phyloP scores from a whole-genome alignment of 1,284 basidiomycete genomes.

The Hypsizygus ulmarius region DNA sequence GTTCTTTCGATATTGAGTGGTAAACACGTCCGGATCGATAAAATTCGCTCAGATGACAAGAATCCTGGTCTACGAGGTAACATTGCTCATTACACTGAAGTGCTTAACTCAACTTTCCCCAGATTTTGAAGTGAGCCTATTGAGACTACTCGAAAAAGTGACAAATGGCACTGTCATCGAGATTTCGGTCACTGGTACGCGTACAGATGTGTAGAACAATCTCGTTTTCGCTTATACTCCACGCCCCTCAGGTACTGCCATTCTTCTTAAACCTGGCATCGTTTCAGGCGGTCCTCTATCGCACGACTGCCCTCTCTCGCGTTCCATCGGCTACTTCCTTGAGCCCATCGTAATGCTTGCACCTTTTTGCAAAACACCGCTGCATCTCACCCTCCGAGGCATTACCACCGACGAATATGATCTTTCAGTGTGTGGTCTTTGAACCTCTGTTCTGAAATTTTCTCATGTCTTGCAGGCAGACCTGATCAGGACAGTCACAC shows the following conservation, averaged over 20 bases:
- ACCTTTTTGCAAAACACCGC: constrained; percentile 89
- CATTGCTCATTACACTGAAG: constrained; percentile 15
- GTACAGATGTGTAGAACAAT: not conserved
- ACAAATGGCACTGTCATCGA: constrained; percentile 97
- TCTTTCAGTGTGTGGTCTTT: constrained; percentile 64
- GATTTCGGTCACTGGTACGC: constrained; percentile 90
- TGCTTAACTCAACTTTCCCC: constrained; percentile 1
- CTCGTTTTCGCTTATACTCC: constrained; percentile 2
- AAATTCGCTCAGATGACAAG: constrained; percentile 88
- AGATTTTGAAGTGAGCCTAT: constrained; percentile 93
- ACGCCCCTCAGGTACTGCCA: constrained; percentile 68
- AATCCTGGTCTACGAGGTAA: constrained; percentile 89
- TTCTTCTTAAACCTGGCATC: constrained; percentile 90
- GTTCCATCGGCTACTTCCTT: constrained; percentile 92
- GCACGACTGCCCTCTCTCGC: constrained; percentile 86
- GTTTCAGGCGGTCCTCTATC: constrained; percentile 80
- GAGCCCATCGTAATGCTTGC: constrained; percentile 90
- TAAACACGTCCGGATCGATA: constrained; percentile 83
- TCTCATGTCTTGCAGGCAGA: constrained; percentile 60
- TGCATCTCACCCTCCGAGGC: constrained; percentile 81
- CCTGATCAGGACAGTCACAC: constrained; percentile 86
- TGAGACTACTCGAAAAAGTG: constrained; percentile 87
- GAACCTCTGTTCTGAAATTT: not conserved
- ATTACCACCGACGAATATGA: constrained; percentile 90
- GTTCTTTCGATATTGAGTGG: constrained; percentile 88